Evolutionary conservation across 331 rosid species (phyloP).

Genomic region (Quercus tomentella): DNA sequence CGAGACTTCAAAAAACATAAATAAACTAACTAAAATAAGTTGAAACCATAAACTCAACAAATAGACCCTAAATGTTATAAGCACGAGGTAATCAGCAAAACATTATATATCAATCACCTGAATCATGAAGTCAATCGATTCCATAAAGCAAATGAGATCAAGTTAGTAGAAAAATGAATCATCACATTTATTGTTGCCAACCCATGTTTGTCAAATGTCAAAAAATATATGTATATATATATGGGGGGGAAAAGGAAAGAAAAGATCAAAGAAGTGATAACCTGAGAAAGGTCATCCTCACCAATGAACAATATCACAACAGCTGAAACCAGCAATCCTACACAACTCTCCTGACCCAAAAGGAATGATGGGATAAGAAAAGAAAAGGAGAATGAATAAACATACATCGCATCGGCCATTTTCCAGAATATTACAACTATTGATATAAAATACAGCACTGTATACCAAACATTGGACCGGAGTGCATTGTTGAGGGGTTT

Average conservation of each 20-base stretch:
- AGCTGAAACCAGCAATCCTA: slow-evolving; percentile 29
- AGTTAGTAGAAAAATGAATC: neutral
- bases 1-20: too few relatives aligned
- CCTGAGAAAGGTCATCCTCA: slow-evolving; percentile 43
- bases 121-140: neutral
- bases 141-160: neutral
- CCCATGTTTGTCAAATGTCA: neutral
- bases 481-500: neutral
- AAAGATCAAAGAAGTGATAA: slow-evolving; percentile 22
- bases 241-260: slow-evolving; percentile 15
- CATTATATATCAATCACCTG: neutral
- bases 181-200: slow-evolving; percentile 2
- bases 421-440: slow-evolving; percentile 37
- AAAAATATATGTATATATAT: neutral
- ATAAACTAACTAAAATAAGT: too few relatives aligned
- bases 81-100: neutral
- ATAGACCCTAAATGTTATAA: neutral
- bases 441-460: slow-evolving; percentile 34
- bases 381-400: slow-evolving; percentile 15
- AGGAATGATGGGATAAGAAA: slow-evolving; percentile 24
- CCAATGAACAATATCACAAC: slow-evolving; percentile 32
- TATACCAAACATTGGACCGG: slow-evolving; percentile 38
- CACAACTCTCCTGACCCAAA: slow-evolving; percentile 35
- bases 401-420: slow-evolving; percentile 45
- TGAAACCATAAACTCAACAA: too few relatives aligned